Conservation (phyloP, 257 asterid species). For the Gynochthodes officinalis region DNA sequence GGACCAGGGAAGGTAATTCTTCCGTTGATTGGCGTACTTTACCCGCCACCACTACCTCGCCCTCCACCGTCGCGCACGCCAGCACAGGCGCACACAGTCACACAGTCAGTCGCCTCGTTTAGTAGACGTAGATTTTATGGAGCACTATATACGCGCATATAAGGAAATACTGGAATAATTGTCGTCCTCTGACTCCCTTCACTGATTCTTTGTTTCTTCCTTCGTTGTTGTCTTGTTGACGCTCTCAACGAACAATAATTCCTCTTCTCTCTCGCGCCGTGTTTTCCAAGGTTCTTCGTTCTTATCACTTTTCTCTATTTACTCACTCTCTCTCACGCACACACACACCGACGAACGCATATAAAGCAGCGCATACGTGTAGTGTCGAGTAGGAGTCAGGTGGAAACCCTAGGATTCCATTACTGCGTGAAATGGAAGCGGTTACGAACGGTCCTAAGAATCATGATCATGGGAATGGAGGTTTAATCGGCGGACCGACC, state of each 20-base stretch:
- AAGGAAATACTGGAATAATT: background rate
- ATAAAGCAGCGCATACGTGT: background rate
- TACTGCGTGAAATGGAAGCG: slow-evolving; percentile 34
- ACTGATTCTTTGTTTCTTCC: background rate
- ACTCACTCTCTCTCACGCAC: background rate
- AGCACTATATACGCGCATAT: background rate
- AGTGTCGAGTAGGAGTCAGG: slow-evolving; percentile 6
- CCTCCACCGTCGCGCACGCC: background rate
- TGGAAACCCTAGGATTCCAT: slow-evolving; percentile 21
- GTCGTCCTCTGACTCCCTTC: background rate
- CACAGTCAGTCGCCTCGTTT: background rate
- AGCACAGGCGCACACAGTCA: background rate
- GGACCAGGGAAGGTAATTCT: too few species aligned
- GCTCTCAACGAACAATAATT: slow-evolving; percentile 21
- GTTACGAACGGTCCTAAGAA: slow-evolving; percentile 41
- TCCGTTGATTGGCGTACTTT: background rate
- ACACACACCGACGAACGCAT: background rate
- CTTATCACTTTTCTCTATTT: background rate
- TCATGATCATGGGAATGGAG: slow-evolving; percentile 21
- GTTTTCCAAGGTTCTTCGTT: slow-evolving; percentile 12
- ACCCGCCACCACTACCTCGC: slow-evolving; percentile 7
- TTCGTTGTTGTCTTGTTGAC: slow-evolving; percentile 32
- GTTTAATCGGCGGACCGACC: slow-evolving; percentile 58
- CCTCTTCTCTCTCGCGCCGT: slow-evolving; percentile 6
- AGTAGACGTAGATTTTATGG: background rate